Evolutionary conservation across 2,329 filamentous ascomycete species (phyloP).

Genomic region (Ceratocystis papillata): DNA sequence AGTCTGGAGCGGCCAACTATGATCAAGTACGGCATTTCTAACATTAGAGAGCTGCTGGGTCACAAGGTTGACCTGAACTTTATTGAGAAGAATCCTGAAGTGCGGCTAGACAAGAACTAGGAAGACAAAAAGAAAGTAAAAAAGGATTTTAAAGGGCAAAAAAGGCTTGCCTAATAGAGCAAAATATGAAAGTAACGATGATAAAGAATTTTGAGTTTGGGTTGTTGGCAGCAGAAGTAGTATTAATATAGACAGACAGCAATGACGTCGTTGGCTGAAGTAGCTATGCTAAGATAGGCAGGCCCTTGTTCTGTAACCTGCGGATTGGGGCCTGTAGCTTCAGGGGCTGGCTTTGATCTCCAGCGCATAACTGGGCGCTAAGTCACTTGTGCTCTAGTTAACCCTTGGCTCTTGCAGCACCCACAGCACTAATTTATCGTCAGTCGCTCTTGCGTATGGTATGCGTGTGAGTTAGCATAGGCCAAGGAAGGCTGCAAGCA

Average conservation of each 20-base stretch:
- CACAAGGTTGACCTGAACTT: conserved; percentile 94
- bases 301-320: too few species aligned
- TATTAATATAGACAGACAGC: not conserved
- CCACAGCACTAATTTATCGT: not conserved
- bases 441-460: too few species aligned
- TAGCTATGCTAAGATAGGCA: too few species aligned
- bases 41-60: conserved; percentile 83
- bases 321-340: too few species aligned
- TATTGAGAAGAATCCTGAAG: conserved; percentile 82
- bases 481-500: too few species aligned
- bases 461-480: too few species aligned
- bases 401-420: not conserved
- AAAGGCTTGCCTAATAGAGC: not conserved
- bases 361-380: too few species aligned
- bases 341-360: too few species aligned
- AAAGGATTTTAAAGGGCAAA: not conserved
- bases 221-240: not conserved
- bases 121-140: conserved; percentile 24
- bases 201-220: not conserved
- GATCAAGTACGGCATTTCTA: conserved; percentile 86
- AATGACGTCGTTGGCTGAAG: conserved; percentile 1
- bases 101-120: conserved; percentile 76
- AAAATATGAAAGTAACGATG: conserved; percentile 1
- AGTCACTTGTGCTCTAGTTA: too few species aligned
- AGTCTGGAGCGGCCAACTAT: conserved; percentile 90